Percentiles rank a stretch among this genome's conserved stretches.
These are phyloP conservation scores for Suillus clintonianus DNA, from an alignment of 768 basidiomycete genomes.

Conservation along the genomic window DNA sequence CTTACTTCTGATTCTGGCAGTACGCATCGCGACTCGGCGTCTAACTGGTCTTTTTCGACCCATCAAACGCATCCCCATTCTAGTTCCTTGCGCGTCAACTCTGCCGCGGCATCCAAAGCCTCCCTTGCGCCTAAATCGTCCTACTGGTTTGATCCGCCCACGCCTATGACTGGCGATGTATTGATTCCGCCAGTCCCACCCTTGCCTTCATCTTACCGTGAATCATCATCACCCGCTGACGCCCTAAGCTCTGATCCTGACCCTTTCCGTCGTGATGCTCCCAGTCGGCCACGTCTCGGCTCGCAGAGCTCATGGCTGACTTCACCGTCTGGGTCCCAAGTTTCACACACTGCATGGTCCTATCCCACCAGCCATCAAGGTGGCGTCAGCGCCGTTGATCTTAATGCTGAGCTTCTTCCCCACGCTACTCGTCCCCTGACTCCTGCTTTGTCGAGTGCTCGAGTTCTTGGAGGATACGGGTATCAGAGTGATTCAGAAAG, in stretches of 20 bases:
- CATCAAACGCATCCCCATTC: constrained; percentile 51
- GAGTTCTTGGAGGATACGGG: constrained; percentile 71
- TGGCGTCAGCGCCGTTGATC: constrained; percentile 43
- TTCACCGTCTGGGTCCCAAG: constrained; percentile 57
- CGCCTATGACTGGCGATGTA: constrained; percentile 42
- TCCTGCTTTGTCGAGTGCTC: constrained; percentile 56
- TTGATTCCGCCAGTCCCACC: constrained; percentile 56
- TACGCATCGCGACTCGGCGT: constrained; percentile 56
- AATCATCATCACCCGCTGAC: constrained; percentile 43
- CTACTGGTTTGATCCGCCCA: constrained; percentile 59
- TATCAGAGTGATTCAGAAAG: constrained; percentile 62
- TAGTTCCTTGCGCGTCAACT: constrained; percentile 10
- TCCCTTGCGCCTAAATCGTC: constrained; percentile 53
- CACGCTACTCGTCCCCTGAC: constrained; percentile 48
- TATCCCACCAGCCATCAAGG: constrained; percentile 51
- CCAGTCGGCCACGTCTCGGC: constrained; percentile 51
- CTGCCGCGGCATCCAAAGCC: constrained; percentile 31
- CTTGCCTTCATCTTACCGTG: constrained; percentile 60
- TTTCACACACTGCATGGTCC: constrained; percentile 67
- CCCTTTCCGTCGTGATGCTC: constrained; percentile 61
- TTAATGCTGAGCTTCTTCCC: constrained; percentile 43
- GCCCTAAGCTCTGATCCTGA: constrained; percentile 52
- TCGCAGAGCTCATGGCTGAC: constrained; percentile 79
- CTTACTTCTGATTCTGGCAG: constrained; percentile 65
- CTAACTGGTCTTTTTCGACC: constrained; percentile 75